These are phyloP conservation scores for Ophiostoma ulmi DNA, from an alignment of 2,329 filamentous ascomycete species.

Conservation along the genomic window DNA sequence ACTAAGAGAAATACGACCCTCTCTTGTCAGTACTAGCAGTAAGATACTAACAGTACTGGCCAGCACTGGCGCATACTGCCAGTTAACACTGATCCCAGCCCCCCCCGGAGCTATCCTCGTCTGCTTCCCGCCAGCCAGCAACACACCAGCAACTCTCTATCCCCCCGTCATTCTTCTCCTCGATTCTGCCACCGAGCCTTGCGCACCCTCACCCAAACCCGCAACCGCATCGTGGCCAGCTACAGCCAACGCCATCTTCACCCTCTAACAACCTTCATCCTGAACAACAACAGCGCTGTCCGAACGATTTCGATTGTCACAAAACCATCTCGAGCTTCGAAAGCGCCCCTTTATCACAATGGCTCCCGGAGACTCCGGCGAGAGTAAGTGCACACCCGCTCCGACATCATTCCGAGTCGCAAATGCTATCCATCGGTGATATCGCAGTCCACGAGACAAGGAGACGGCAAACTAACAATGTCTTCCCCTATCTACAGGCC, in stretches of 20 bases:
- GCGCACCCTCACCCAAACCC: conserved; percentile 13
- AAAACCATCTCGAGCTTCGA: conserved; percentile 14
- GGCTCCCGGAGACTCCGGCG: conserved; percentile 32
- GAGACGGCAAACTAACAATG: not conserved
- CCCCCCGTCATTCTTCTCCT: conserved; percentile 12
- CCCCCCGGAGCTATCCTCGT: not conserved
- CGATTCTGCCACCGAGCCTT: conserved; percentile 14
- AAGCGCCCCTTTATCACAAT: conserved; percentile 25
- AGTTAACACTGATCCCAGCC: not conserved
- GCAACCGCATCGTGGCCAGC: conserved; percentile 11
- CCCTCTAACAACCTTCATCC: not conserved
- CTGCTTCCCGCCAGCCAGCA: conserved; percentile 6
- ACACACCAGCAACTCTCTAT: not conserved
- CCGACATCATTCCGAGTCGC: not conserved
- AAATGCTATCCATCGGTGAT: not conserved
- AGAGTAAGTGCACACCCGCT: conserved; percentile 28
- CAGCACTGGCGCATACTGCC: not conserved
- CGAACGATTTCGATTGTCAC: conserved; percentile 5
- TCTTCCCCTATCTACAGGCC: conserved; percentile 30
- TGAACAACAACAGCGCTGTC: not conserved
- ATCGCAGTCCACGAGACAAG: not conserved
- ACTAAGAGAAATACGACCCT: conserved; percentile 6
- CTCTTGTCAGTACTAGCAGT: not conserved
- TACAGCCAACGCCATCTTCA: conserved; percentile 3
- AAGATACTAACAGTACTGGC: not conserved